These are phyloP conservation scores for Prototheca stagnorum DNA, from an alignment of 163 green algal genomes.

Conservation along the genomic window DNA sequence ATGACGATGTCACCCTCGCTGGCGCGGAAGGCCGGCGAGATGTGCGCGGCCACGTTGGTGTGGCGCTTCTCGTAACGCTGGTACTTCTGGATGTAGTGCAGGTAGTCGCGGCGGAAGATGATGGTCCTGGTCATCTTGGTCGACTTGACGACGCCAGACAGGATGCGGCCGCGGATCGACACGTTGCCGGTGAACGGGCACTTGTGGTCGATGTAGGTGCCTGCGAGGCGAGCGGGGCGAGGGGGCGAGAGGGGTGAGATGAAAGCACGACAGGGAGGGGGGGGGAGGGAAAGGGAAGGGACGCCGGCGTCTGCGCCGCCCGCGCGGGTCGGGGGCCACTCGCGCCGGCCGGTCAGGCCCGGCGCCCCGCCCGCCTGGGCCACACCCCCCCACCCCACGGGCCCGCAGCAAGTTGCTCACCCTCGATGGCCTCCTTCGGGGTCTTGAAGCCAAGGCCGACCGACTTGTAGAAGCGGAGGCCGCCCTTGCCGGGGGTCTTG, in stretches of 20 bases:
- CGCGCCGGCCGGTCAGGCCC: too few species aligned
- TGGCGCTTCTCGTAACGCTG: slow-evolving; percentile 98
- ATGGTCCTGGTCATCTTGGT: slow-evolving; percentile 98
- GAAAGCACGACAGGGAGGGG: slow-evolving; percentile 1
- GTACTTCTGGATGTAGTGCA: slow-evolving; percentile 99
- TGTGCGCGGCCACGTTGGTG: slow-evolving; percentile 87
- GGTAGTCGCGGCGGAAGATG: slow-evolving; percentile 90
- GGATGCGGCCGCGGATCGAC: slow-evolving; percentile 91
- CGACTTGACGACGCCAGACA: slow-evolving; percentile 77
- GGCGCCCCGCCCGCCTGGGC: too few species aligned
- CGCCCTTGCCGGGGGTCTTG: slow-evolving; percentile 81
- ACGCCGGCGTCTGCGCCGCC: too few species aligned
- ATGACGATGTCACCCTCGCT: slow-evolving; percentile 88
- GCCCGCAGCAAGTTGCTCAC: too few species aligned
- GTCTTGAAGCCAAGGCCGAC: slow-evolving; percentile 97
- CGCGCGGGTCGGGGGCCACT: too few species aligned
- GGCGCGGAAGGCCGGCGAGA: slow-evolving; percentile 90
- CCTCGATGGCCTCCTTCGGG: slow-evolving; percentile 92
- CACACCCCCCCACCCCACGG: too few species aligned
- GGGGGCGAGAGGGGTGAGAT: background rate
- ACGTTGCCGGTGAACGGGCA: slow-evolving; percentile 99
- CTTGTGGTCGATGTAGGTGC: slow-evolving; percentile 99
- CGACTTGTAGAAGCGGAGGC: slow-evolving; percentile 84
- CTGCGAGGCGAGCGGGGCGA: slow-evolving; percentile 27
- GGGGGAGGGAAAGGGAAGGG: too few species aligned